Conservation (phyloP, 805 yeast species). For the Schizosaccharomyces pombe region DNA sequence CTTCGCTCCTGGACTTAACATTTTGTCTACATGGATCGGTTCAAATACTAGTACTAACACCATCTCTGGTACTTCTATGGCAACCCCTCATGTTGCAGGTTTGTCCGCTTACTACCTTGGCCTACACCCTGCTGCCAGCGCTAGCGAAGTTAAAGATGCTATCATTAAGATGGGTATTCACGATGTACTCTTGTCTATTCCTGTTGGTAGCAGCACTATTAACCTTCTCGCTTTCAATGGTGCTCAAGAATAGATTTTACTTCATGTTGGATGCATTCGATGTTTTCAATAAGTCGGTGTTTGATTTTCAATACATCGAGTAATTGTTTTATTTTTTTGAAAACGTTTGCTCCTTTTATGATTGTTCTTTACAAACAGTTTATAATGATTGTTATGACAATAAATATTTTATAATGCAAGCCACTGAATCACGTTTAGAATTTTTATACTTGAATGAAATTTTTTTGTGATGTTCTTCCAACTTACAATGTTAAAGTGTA, state of each 20-base stretch:
- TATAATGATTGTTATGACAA: too few relatives aligned
- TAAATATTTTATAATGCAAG: too few relatives aligned
- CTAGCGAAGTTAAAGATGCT: neutral
- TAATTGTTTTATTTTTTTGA: neutral
- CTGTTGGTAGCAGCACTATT: neutral
- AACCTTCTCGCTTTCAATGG: constrained; percentile 1
- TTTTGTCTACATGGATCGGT: constrained; percentile 33
- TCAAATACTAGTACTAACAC: constrained; percentile 27
- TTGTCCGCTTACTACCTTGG: constrained; percentile 26
- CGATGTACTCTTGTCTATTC: neutral
- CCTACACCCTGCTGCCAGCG: neutral
- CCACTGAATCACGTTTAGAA: too few relatives aligned
- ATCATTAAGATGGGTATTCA: neutral
- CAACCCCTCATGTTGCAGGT: constrained; percentile 37
- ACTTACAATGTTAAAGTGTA: too few relatives aligned
- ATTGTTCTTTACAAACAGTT: too few relatives aligned
- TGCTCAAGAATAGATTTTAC: too few relatives aligned
- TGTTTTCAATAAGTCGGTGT: too few relatives aligned
- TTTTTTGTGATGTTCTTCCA: too few relatives aligned
- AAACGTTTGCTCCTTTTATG: too few relatives aligned
- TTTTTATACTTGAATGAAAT: too few relatives aligned
- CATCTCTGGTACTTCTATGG: constrained; percentile 42
- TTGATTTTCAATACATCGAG: neutral
- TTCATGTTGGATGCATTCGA: too few relatives aligned
- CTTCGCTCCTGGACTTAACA: constrained; percentile 74